Conservation (phyloP, 805 yeast genomes). For the Ogataea methylovora region DNA sequence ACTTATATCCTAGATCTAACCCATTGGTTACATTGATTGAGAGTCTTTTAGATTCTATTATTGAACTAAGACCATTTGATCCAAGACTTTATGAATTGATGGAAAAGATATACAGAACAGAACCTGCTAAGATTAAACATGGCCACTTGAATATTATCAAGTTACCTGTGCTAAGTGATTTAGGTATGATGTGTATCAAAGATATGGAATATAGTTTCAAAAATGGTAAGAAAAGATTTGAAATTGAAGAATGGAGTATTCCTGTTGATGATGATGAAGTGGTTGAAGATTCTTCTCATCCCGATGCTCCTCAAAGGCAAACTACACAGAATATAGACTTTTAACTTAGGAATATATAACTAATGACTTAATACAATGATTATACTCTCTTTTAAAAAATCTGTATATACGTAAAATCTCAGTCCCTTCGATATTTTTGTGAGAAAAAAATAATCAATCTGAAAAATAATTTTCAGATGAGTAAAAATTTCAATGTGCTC, state of each 20-base stretch:
- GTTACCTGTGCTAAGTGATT: conserved; percentile 62
- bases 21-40: conserved; percentile 47
- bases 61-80: conserved; percentile 76
- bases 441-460: background rate
- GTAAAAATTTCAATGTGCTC: background rate
- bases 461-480: background rate
- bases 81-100: conserved; percentile 60
- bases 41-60: conserved; percentile 53
- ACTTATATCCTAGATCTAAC: conserved; percentile 51
- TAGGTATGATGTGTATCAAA: conserved; percentile 73
- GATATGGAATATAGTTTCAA: conserved; percentile 78
- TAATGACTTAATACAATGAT: background rate
- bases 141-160: conserved; percentile 76
- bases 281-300: conserved; percentile 10
- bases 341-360: background rate
- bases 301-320: conserved; percentile 1
- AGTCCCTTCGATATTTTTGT: too few relatives aligned
- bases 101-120: conserved; percentile 62
- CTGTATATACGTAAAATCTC: too few relatives aligned
- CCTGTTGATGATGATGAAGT: conserved; percentile 84
- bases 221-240: conserved; percentile 76
- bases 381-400: background rate
- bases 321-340: background rate
- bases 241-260: conserved; percentile 92
- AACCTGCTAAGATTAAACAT: conserved; percentile 73